A percentile compares a stretch with the other conserved stretches of the same genome.
Conservation (phyloP, 768 basidiomycete species). For the Daedaleopsis sinensis region DNA sequence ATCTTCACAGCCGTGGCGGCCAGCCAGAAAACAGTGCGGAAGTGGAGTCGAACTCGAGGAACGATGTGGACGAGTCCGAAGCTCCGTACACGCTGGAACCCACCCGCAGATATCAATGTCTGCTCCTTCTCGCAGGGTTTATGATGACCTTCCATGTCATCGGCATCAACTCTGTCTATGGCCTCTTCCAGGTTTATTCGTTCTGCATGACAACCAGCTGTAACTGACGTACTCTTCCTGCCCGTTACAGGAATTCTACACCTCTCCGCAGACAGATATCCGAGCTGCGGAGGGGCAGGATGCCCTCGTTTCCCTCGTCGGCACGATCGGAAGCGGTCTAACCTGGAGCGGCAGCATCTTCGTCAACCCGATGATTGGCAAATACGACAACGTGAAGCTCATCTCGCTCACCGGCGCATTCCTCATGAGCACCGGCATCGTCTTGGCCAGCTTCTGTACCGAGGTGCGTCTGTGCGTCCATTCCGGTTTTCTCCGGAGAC, state of each 20-base stretch:
- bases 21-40: not conserved
- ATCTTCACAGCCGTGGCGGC: not conserved
- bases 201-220: not conserved
- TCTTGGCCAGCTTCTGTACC: constrained; percentile 44
- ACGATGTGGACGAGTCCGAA: not conserved
- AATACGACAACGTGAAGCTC: constrained; percentile 35
- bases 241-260: constrained; percentile 46
- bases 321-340: constrained; percentile 46
- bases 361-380: constrained; percentile 43
- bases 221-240: no score
- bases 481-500: not conserved
- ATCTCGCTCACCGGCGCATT: constrained; percentile 41
- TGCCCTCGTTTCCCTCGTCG: constrained; percentile 44
- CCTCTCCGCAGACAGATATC: constrained; percentile 40
- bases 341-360: constrained; percentile 51
- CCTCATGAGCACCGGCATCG: constrained; percentile 45
- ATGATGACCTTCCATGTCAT: constrained; percentile 50
- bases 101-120: constrained; percentile 37
- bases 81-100: constrained; percentile 20
- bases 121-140: constrained; percentile 44
- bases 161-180: constrained; percentile 45
- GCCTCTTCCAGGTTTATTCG: constrained; percentile 45
- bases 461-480: constrained; percentile 26
- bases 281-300: constrained; percentile 39
- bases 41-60: not conserved